Percentiles rank a stretch among this genome's conserved stretches.
Evolutionary conservation across 148 eudicot genomes (phyloP).

Genomic region (Vaccinium corymbosum): DNA sequence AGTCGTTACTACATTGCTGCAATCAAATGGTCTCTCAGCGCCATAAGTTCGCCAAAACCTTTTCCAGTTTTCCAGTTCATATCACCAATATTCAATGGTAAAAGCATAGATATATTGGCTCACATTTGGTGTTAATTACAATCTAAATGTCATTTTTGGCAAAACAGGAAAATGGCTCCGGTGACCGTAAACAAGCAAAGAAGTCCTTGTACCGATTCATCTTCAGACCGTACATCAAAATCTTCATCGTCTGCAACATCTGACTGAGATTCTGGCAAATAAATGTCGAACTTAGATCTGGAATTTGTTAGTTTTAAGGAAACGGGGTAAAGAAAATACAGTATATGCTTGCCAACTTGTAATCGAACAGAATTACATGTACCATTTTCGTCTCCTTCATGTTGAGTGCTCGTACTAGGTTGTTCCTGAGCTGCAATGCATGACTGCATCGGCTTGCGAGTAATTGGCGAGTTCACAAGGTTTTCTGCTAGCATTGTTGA

Average conservation of each 20-base stretch:
- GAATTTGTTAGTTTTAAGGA: neutral
- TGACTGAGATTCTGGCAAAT: constrained; percentile 47
- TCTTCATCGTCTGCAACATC: constrained; percentile 59
- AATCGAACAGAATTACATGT: constrained; percentile 31
- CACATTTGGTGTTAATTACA: constrained; percentile 8
- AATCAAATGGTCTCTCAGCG: neutral
- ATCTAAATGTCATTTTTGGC: neutral
- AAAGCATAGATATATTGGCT: neutral
- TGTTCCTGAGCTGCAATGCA: constrained; percentile 25
- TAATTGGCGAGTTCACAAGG: constrained; percentile 56
- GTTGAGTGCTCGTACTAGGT: constrained; percentile 27
- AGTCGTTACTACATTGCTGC: neutral
- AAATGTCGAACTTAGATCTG: neutral
- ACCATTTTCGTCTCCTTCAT: constrained; percentile 34
- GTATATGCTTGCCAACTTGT: constrained; percentile 47
- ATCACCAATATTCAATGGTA: neutral
- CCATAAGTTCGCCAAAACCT: neutral
- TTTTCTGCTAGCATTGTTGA: constrained; percentile 99
- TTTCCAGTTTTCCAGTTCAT: neutral
- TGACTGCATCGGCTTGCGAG: constrained; percentile 34
- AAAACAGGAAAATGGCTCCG: neutral
- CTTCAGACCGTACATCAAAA: constrained; percentile 50
- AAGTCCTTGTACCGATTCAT: constrained; percentile 54
- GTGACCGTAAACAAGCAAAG: neutral
- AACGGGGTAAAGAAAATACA: constrained; percentile 13